Evolutionary conservation across 164 flowering plant species (phyloP), one percentile per base, ranked within the genome.

Genomic region (Aristolochia californica): DNA sequence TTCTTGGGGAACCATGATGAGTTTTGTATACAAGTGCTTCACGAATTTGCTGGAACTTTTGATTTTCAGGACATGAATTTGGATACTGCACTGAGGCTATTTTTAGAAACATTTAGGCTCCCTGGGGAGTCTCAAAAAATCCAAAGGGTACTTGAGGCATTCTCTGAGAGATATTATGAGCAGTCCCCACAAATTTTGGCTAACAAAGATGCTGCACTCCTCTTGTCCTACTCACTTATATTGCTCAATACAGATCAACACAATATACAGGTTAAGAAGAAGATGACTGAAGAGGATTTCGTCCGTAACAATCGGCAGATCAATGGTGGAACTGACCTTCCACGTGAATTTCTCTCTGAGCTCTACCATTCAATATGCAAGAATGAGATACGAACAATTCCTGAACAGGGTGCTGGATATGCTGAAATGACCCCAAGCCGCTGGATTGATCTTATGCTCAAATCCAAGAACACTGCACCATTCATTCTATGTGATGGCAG

Each of bases 241-340:
- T 7, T 76, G 75, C 77, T 76, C 16, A 76, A 76, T 61, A 76
- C 80, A 3, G 80, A 76, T 69, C 77, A 64, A 45, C 80, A 74
- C 64, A 73, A 73, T 53, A 66, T 63, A 15, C 80, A 74, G 64
- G 80, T 76, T 22, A 77, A 77, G 65, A 76, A 67, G 66, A 77
- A 77, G 64, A 77, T 77, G 80, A 71, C 77, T 3, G 80, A 77
- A 66, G 80, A 77, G 47, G 80, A 74, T 55, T 77, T 77, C 53
- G 69, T 77, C 24, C 61, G 78, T 18, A 77, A 74, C 26, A 77
- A 77, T 61, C 59, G 80, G 22, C 66, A 22, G 20, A 77, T 74
- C 17, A 76, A 76, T 69, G 80, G 70, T 22, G 73, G 80, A 12
- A 64, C 28, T 38, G 80, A 77, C 56, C 70, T 77, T 22, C 78